Evolutionary conservation across 345 rosid genomes (phyloP), one percentile per base, ranked within the genome.

Genomic region (Lenwebbia sp.): DNA sequence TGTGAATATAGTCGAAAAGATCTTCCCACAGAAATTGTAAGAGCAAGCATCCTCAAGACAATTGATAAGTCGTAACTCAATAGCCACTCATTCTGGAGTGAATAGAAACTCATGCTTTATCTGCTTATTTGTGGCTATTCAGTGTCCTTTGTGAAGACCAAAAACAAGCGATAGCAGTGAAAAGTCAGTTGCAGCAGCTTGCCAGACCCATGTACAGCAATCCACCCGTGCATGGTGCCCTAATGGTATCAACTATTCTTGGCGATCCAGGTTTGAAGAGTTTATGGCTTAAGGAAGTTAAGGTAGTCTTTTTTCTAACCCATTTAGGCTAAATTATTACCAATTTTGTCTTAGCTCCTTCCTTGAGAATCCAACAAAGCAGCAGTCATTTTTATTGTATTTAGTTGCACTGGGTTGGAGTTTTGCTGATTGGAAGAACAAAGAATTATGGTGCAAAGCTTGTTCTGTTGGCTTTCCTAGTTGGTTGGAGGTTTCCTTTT

Each of bases 181-280:
- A 96, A 90, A 96, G 98, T 88, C 99, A 97, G 91, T 88, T 97
- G 94, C 99, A 97, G 93, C 98, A 92, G 90, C 96, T 97, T 54
- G 99, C 97, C 55, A 93, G 99, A 88, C 98, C 98, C 85, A 95
- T 96, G 99, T 97, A 97, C 93, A 97, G 99, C 88, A 97, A 97
- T 88, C 99, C 98, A 53, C 99, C 98, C 85, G 90, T 94, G 83
- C 97, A 95, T 88, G 99, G 99, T 87, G 97, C 98, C 51, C 92
- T 94, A 25, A 83, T 95, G 5, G 99, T 97, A 83, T 93, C 98
- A 52, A 94, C 92, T 83, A 92, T 97, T 81, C 97, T 97, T 76
- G 94, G 94, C 62, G 93, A 94, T 88, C 91, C 96, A 25, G 94
- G 91, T 76, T 90, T 97, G 90, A 97, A 97, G 92, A 89, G 93